A percentile compares a stretch with the other conserved stretches of the same genome.
Evolutionary conservation across 257 asterid genomes (phyloP).

Genomic region (Solanum pinnatisectum): DNA sequence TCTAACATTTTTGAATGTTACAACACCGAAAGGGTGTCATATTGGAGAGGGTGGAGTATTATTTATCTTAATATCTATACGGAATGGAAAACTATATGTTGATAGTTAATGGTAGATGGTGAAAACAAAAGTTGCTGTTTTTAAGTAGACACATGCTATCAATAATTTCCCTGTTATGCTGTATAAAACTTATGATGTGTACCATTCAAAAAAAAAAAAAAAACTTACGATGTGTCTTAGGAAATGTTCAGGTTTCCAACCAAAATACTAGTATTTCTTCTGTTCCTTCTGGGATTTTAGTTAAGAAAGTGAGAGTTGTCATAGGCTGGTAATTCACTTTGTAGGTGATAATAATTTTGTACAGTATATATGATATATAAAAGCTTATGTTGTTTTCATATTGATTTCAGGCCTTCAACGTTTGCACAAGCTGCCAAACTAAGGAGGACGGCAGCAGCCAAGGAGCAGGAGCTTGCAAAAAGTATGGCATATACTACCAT

Average conservation of each 20-base stretch:
- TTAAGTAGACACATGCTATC: neutral
- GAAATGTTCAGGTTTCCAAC: neutral
- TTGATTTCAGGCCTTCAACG: conserved; percentile 79
- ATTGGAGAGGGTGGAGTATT: neutral
- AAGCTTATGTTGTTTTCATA: neutral
- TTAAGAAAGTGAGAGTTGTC: neutral
- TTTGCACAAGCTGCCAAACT: conserved; percentile 97
- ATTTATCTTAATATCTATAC: neutral
- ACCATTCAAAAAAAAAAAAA: neutral
- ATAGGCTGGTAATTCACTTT: neutral
- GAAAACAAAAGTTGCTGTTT: neutral
- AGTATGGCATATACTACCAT: conserved; percentile 18
- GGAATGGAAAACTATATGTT: neutral
- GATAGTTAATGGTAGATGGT: neutral
- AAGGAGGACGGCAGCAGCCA: conserved; percentile 78
- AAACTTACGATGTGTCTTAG: neutral
- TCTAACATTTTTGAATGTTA: neutral
- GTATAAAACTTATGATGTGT: neutral
- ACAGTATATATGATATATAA: neutral
- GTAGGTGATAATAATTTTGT: neutral
- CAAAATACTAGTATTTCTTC: neutral
- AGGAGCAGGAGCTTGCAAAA: conserved; percentile 86
- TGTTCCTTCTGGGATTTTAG: neutral
- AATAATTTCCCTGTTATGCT: neutral
- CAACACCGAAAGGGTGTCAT: neutral